A percentile compares a stretch with the other conserved stretches of the same genome.
Conservation (phyloP, 495 filamentous ascomycete species). For the Penicillium bialowiezense region DNA sequence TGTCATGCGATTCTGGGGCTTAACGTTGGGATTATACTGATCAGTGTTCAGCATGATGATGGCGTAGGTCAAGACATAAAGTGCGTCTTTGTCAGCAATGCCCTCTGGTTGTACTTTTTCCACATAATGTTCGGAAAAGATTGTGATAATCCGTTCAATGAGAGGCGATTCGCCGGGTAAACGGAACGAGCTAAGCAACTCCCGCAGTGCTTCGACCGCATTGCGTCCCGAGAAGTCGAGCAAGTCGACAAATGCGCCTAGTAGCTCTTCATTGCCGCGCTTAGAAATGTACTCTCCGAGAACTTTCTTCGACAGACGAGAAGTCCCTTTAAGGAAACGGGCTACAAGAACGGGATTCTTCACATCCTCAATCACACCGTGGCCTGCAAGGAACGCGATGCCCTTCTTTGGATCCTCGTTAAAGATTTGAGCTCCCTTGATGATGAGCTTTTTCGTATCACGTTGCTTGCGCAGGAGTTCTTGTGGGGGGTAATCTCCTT, state of each 20-base stretch:
- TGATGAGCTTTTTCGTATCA: constrained; percentile 78
- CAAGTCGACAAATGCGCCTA: constrained; percentile 77
- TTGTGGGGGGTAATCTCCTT: constrained; percentile 66
- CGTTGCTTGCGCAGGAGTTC: constrained; percentile 64
- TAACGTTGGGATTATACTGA: constrained; percentile 90
- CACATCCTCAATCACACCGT: constrained; percentile 77
- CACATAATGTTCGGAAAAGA: constrained; percentile 85
- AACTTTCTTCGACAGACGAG: constrained; percentile 81
- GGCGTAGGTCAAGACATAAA: constrained; percentile 88
- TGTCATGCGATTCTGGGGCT: constrained; percentile 76
- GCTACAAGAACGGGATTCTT: constrained; percentile 73
- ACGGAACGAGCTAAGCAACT: constrained; percentile 88
- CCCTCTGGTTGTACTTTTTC: constrained; percentile 65
- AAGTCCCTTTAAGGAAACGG: constrained; percentile 78
- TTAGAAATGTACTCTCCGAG: constrained; percentile 94
- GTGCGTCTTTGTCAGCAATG: constrained; percentile 85
- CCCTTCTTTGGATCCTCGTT: constrained; percentile 92
- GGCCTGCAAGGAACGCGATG: constrained; percentile 76
- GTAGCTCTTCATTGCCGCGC: constrained; percentile 72
- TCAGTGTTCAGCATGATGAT: constrained; percentile 97
- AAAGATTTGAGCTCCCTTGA: constrained; percentile 86
- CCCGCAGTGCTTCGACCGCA: constrained; percentile 84
- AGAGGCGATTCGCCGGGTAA: constrained; percentile 88
- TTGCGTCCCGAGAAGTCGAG: constrained; percentile 85
- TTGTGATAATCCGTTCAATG: constrained; percentile 88